phyloP scores from a whole-genome alignment of 1,139 yeast genomes.

The Pneumocystis canis region DNA sequence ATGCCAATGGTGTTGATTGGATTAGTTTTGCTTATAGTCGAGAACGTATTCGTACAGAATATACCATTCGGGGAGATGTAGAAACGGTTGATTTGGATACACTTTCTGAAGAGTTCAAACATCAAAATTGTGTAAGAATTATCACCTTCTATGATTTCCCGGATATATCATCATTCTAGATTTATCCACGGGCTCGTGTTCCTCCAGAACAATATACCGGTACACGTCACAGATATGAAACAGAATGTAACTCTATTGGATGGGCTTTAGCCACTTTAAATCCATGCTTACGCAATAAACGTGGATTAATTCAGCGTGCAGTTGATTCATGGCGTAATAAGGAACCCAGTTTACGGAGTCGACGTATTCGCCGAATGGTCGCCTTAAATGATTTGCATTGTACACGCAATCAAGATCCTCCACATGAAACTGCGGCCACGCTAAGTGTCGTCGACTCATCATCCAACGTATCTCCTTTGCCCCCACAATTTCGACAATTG shows the following conservation, averaged over 20 bases:
- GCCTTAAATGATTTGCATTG: background rate
- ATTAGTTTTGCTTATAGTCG: conserved; percentile 26
- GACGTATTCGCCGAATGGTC: conserved; percentile 24
- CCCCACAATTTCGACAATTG: conserved; percentile 2
- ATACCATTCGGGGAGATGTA: conserved; percentile 26
- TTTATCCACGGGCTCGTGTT: conserved; percentile 34
- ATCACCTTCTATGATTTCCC: no score
- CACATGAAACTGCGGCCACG: background rate
- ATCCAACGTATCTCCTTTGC: background rate
- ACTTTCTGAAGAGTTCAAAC: conserved; percentile 24
- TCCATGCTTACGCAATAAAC: conserved; percentile 28
- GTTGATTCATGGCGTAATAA: conserved; percentile 36
- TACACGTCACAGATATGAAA: conserved; percentile 32
- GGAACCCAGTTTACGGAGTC: conserved; percentile 30
- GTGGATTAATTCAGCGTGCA: conserved; percentile 36
- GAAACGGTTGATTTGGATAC: conserved; percentile 20
- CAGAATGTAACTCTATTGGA: conserved; percentile 34
- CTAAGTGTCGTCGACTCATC: background rate
- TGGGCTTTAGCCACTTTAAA: conserved; percentile 32
- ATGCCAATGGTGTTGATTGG: conserved; percentile 26
- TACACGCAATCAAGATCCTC: background rate
- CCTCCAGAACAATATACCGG: conserved; percentile 30
- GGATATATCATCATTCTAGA: no score
- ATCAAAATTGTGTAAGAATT: conserved; percentile 28
- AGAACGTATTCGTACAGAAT: conserved; percentile 22